Evolutionary conservation across 345 rosid genomes (phyloP), one percentile per base, ranked within the genome.

Genomic region (Firmiana major): DNA sequence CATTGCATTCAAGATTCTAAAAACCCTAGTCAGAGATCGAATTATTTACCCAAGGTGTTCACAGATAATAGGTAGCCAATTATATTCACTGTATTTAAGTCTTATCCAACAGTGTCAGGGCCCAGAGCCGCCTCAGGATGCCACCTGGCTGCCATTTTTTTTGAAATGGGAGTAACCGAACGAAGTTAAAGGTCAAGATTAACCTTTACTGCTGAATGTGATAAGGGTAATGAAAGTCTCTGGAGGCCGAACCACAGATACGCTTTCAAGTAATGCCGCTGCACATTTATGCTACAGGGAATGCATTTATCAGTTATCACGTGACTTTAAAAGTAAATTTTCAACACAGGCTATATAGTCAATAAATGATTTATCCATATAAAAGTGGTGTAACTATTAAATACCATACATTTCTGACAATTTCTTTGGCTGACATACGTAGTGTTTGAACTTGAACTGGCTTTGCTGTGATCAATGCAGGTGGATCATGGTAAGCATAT

Each of bases 401-500:
- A 63, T 17, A 7, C 45, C 0, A 1, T n/a, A n/a, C 24, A 19
- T 64, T 63, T 34, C 69, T 63, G 22, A 16, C 43, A 34, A 0
- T 4, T 3, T 1, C 16, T 34, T 34, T 63, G 12, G 42, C 16
- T 34, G 43, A 34, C 16, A 63, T 65, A 13, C 16, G 16, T 21
- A 4, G 13, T 24, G 53, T 70, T 68, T 46, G 7, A 46, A 46
- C 34, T 45, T 28, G 74, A 10, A 71, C 43, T 4, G 60, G 36
- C 10, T 28, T 71, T 49, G 11, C 34, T 38, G 19, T 73, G 11
- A 51, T 16, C 6, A 57, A 57, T 40, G 36, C 65, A 73, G 75
- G 49, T 55, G n/a, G 49, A 49, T 73, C 75, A 73, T 55, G 64
- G 31, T 12, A 54, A 73, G 51, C 21, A 22, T n/a, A 55, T 73